A percentile compares a stretch with the other conserved stretches of the same genome.
Evolutionary conservation across 495 filamentous ascomycete genomes (phyloP).

Genomic region (Hypomontagnella submonticulosa): DNA sequence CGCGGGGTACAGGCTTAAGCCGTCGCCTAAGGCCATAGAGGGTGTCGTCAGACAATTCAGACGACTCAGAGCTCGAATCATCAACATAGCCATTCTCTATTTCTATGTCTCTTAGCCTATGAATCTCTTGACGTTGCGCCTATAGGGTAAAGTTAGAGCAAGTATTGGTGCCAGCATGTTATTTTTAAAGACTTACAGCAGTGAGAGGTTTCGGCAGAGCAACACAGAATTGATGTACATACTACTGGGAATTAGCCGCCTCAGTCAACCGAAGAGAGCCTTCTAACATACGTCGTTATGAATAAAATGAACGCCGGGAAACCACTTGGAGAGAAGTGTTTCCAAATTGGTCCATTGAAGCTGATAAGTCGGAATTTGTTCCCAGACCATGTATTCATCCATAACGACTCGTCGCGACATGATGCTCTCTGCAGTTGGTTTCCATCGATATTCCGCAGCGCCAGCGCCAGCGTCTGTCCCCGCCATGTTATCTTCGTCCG

Average conservation of each 20-base stretch:
- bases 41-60: no score
- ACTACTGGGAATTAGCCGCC: not conserved
- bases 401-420: conserved; percentile 1
- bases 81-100: no score
- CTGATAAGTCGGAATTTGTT: conserved; percentile 4
- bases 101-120: not conserved
- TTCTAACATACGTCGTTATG: not conserved
- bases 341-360: not conserved
- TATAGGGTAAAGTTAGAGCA: not conserved
- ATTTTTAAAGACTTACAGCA: not conserved
- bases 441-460: not conserved
- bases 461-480: not conserved
- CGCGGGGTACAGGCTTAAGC: no score
- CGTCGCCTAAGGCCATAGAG: no score
- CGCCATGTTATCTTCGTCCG: not conserved
- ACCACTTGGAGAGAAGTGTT: not conserved
- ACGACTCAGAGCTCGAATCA: no score
- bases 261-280: not conserved
- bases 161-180: not conserved
- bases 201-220: conserved; percentile 2
- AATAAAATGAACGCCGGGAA: not conserved
- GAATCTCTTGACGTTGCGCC: conserved; percentile 5
- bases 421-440: not conserved
- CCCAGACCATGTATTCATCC: not conserved
- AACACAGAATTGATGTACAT: not conserved